Evolutionary conservation across 2,329 filamentous ascomycete genomes (phyloP).

Genomic region (Elsinoe fawcettii): DNA sequence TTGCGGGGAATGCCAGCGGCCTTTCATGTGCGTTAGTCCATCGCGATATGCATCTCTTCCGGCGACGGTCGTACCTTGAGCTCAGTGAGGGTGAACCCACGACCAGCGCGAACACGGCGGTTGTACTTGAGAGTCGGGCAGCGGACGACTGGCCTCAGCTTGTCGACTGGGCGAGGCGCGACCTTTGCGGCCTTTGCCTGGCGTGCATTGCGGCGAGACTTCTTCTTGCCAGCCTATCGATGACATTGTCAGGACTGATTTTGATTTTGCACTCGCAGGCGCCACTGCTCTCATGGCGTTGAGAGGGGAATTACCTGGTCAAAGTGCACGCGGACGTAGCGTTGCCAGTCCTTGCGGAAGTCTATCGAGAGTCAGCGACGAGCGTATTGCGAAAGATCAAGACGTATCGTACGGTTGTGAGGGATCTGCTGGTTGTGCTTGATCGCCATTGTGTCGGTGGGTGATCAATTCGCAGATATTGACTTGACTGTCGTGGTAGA

Average conservation of each 20-base stretch:
- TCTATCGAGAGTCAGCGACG: constrained; percentile 49
- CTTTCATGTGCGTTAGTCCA: constrained; percentile 40
- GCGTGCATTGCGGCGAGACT: constrained; percentile 82
- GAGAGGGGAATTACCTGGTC: constrained; percentile 79
- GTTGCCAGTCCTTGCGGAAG: constrained; percentile 99
- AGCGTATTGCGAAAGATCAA: neutral
- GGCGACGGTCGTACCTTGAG: constrained; percentile 66
- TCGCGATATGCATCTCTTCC: constrained; percentile 29
- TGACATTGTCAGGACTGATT: constrained; percentile 29
- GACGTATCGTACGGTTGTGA: constrained; percentile 61
- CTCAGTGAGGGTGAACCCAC: constrained; percentile 95
- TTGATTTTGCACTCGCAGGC: constrained; percentile 34
- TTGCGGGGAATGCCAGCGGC: constrained; percentile 93
- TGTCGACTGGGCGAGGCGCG: constrained; percentile 94
- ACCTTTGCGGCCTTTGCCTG: constrained; percentile 90
- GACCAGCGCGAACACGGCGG: constrained; percentile 90
- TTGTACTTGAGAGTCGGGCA: constrained; percentile 98
- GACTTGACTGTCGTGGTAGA: constrained; percentile 12
- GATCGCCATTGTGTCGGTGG: constrained; percentile 63
- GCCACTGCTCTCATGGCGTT: constrained; percentile 44
- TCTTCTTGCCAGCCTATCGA: constrained; percentile 86
- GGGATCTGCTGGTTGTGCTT: constrained; percentile 99
- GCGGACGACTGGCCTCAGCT: constrained; percentile 89
- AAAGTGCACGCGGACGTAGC: constrained; percentile 98
- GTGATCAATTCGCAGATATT: constrained; percentile 30